Conservation (phyloP, 139 green algal genomes). For the Ettlia oleoabundans region DNA sequence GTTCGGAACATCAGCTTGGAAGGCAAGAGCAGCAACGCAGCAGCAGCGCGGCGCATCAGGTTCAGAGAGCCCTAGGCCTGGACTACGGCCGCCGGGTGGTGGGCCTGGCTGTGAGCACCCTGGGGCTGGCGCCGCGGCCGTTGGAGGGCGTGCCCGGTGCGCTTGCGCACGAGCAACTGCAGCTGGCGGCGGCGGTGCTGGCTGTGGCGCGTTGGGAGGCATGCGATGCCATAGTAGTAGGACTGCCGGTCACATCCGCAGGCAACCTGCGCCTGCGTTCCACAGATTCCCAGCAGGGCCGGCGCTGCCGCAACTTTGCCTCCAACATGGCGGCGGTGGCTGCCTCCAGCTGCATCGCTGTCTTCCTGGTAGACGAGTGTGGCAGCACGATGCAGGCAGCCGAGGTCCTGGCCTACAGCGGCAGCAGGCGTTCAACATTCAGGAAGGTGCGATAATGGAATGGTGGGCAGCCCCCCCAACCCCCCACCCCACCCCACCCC, state of each 20-base stretch:
- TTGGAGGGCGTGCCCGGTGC: conserved; percentile 22
- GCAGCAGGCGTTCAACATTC: neutral
- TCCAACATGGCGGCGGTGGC: conserved; percentile 16
- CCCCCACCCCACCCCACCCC: neutral
- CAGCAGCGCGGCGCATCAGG: neutral
- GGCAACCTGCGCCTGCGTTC: conserved; percentile 14
- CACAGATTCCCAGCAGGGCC: conserved; percentile 52
- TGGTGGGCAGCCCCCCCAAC: no score
- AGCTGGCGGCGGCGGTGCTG: conserved; percentile 20
- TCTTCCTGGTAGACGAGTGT: conserved; percentile 37
- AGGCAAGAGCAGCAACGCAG: neutral
- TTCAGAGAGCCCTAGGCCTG: conserved; percentile 39
- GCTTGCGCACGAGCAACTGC: neutral
- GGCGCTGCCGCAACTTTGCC: conserved; percentile 50
- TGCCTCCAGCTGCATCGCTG: neutral
- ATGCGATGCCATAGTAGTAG: conserved; percentile 46
- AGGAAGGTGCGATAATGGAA: neutral
- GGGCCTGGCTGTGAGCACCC: conserved; percentile 46
- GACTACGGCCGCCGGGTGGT: conserved; percentile 45
- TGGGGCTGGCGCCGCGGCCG: conserved; percentile 44
- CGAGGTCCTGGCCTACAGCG: neutral
- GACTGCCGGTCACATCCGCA: conserved; percentile 36
- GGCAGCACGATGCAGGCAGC: conserved; percentile 19
- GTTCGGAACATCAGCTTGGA: neutral
- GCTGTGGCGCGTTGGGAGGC: conserved; percentile 9